Evolutionary conservation across 2,329 filamentous ascomycete species (phyloP).

Genomic region (Monilinia aucupariae): DNA sequence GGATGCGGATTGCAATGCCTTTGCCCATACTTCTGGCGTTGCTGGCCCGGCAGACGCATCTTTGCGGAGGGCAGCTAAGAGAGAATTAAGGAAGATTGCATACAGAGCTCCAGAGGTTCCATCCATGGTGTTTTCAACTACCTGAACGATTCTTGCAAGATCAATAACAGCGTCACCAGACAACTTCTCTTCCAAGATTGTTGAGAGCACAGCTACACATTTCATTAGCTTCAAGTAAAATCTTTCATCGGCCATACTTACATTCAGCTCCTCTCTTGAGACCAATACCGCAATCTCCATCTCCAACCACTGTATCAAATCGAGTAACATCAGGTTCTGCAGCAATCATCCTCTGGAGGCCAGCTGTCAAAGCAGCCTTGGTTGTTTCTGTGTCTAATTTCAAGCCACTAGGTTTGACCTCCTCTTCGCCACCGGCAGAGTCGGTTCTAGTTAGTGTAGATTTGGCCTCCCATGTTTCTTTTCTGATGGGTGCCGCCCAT

Average conservation of each 20-base stretch:
- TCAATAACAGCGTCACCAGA: constrained; percentile 55
- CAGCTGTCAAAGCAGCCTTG: constrained; percentile 49
- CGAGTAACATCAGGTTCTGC: constrained; percentile 61
- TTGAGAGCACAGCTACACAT: constrained; percentile 40
- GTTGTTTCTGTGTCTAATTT: constrained; percentile 36
- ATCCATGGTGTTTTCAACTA: constrained; percentile 67
- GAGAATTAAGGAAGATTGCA: constrained; percentile 68
- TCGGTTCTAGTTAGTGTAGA: constrained; percentile 35
- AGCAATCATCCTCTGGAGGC: constrained; percentile 52
- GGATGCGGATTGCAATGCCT: constrained; percentile 65
- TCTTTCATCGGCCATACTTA: constrained; percentile 19
- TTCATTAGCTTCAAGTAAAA: constrained; percentile 19
- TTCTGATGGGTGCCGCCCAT: constrained; percentile 57
- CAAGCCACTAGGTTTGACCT: constrained; percentile 33
- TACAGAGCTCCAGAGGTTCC: constrained; percentile 72
- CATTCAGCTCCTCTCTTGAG: constrained; percentile 63
- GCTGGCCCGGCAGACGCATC: constrained; percentile 34
- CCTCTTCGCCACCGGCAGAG: constrained; percentile 30
- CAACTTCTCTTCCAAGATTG: constrained; percentile 40
- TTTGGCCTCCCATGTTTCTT: constrained; percentile 52
- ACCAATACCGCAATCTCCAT: constrained; percentile 67
- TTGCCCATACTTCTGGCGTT: constrained; percentile 48
- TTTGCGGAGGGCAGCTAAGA: constrained; percentile 46
- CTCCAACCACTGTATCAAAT: constrained; percentile 66
- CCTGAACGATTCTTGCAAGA: constrained; percentile 53